These are phyloP conservation scores for Escallonia rubra DNA, from an alignment of 129 eudicot species.

Conservation along the genomic window DNA sequence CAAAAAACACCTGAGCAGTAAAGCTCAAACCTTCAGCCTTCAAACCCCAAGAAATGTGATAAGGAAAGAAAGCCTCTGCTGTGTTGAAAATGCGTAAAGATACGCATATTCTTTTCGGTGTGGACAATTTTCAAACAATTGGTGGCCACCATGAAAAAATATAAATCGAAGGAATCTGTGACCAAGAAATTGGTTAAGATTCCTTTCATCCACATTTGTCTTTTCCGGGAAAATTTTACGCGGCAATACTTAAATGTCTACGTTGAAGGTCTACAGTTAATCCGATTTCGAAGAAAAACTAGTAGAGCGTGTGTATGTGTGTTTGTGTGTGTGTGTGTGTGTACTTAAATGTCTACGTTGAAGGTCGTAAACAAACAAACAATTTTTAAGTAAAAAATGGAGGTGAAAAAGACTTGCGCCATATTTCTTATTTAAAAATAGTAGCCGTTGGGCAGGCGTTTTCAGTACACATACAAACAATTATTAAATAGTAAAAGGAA, in stretches of 20 bases:
- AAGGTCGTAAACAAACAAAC: too few relatives aligned
- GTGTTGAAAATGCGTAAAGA: slow-evolving; percentile 17
- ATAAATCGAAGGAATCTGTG: slow-evolving; percentile 21
- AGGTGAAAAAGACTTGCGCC: background rate
- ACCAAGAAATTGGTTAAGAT: slow-evolving; percentile 1
- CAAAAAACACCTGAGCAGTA: slow-evolving; percentile 8
- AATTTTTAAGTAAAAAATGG: too few relatives aligned
- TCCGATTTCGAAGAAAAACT: background rate
- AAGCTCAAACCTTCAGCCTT: slow-evolving; percentile 21
- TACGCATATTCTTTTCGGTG: slow-evolving; percentile 29
- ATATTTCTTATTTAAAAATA: too few relatives aligned
- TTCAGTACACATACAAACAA: too few relatives aligned
- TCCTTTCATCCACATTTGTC: background rate
- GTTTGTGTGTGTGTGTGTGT: background rate
- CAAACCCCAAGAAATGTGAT: slow-evolving; percentile 18
- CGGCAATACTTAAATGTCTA: too few relatives aligned
- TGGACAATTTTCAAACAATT: slow-evolving; percentile 20
- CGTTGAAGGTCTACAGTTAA: background rate
- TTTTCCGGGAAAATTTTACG: background rate
- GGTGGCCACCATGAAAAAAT: slow-evolving; percentile 20
- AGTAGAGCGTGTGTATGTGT: background rate
- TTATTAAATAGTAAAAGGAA: too few relatives aligned
- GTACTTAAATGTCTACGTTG: too few relatives aligned
- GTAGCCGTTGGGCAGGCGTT: too few relatives aligned
- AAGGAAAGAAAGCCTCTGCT: slow-evolving; percentile 6